Evolutionary conservation across 306 rosid species (phyloP).

Genomic region (Prunus mira): DNA sequence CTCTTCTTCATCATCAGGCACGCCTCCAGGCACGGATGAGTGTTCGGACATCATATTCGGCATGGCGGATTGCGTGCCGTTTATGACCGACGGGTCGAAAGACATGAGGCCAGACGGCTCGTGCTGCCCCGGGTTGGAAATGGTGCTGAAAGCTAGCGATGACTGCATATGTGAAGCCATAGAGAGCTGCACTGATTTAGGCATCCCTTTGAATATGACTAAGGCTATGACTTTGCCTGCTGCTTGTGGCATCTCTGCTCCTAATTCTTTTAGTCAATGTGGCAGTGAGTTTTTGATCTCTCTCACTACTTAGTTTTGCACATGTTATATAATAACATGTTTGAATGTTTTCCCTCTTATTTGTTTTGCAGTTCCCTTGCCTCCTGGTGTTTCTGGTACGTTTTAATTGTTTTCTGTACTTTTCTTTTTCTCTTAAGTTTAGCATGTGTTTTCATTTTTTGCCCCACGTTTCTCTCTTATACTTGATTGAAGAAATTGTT

Average conservation of each 20-base stretch:
- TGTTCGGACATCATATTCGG: conserved; percentile 1
- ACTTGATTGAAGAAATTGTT: not conserved
- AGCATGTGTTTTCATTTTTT: not conserved
- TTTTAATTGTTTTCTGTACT: not conserved
- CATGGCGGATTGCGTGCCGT: conserved; percentile 22
- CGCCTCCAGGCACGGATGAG: not conserved
- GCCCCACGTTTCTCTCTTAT: too few relatives aligned
- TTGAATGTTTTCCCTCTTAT: not conserved
- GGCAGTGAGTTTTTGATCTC: conserved; percentile 9
- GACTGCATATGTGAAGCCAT: conserved; percentile 20
- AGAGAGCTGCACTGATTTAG: not conserved
- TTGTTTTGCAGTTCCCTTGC: not conserved
- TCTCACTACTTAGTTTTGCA: not conserved
- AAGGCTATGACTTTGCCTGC: conserved; percentile 6
- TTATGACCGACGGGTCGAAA: not conserved
- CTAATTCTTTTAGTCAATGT: conserved; percentile 2
- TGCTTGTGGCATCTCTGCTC: conserved; percentile 8
- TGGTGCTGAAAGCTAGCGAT: not conserved
- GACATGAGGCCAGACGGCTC: not conserved
- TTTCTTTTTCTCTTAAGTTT: too few relatives aligned
- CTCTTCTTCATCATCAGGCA: not conserved
- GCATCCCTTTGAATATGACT: conserved; percentile 12
- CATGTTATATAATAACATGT: not conserved
- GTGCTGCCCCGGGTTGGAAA: conserved; percentile 17
- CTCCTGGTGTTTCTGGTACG: not conserved